Percentiles rank a stretch among this genome's conserved stretches.
These are phyloP conservation scores for Erysimum pusillum DNA, from an alignment of 441 rosid genomes.

Conservation along the genomic window DNA sequence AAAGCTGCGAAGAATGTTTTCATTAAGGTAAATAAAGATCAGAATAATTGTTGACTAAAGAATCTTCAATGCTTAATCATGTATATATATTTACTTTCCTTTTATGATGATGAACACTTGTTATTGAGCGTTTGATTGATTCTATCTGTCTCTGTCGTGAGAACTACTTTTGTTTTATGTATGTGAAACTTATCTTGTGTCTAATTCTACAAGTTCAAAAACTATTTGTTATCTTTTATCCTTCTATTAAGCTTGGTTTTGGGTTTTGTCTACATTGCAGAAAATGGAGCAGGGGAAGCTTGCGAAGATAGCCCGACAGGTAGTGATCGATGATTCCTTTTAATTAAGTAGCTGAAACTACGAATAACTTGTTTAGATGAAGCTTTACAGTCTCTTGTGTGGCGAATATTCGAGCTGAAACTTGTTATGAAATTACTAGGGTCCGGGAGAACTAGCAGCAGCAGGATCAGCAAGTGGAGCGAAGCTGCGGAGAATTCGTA, in stretches of 20 bases:
- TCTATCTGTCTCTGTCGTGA: background rate
- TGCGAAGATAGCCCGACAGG: background rate
- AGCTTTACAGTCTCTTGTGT: background rate
- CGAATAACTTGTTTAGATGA: background rate
- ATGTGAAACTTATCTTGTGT: background rate
- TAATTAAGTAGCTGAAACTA: background rate
- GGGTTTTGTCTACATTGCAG: background rate
- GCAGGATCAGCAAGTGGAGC: slow-evolving; percentile 58
- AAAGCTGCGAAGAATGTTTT: slow-evolving; percentile 91
- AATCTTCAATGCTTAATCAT: background rate
- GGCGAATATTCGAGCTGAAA: background rate
- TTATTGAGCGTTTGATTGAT: background rate
- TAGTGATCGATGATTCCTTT: background rate
- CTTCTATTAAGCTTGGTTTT: background rate
- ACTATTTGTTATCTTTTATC: background rate
- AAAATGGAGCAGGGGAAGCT: too few species aligned
- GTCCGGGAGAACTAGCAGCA: slow-evolving; percentile 66
- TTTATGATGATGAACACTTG: slow-evolving; percentile 23
- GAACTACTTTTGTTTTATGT: slow-evolving; percentile 12
- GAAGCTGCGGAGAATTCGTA: slow-evolving; percentile 46
- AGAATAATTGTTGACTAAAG: too few species aligned
- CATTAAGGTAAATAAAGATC: slow-evolving; percentile 93
- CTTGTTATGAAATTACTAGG: slow-evolving; percentile 20
- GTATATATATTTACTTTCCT: background rate
- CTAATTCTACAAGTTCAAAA: too few species aligned